Base-by-base conservation (phyloP, 805 yeast species). In the Ogataea thermomethanolica region DNA sequence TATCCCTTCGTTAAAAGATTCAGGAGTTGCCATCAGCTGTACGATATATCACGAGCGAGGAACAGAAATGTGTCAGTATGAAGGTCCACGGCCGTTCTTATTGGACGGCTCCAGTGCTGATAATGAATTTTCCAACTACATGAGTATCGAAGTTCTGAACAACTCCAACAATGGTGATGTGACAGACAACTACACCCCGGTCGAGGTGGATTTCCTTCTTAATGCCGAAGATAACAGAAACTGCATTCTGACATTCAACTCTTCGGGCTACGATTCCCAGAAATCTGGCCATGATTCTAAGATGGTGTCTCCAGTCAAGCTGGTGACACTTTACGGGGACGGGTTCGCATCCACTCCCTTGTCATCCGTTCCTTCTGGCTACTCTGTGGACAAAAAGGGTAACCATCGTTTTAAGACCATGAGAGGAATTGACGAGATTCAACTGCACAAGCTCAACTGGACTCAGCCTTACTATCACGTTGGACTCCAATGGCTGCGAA, bases 401-500 rank as follows among this genome's bases (percentile, higher is more conserved):
- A 61, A 56, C 33, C 62, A 63, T 42, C 42, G 70, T 13, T 79
- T 61, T 63, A 82, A 79, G 58, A 65, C 73, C 43, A 58, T 72
- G 45, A 64, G 66, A 21, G 95, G 95, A 11, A 82, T 87, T 37
- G 78, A 80, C 46, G 71, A 72, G 44, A 53, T 84, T 5, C 77
- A 76, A 37, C 55, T 88, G 42, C 84, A 83, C 59, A 85, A 82
- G 54, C 61, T 82, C 21, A 69, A 73, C 50, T 81, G 87, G 80
- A 66, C 73, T 5, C 68, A 69, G 35, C 52, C 67, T 1, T 53
- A 51, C 6, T 82, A 76, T 53, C 84, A 74, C 48, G 44, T 87
- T 31, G 84, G 81, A 2, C 50, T 87, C 35, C 84, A 84, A 54
- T 87, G 95, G 95, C 66, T 83, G 25, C 95, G 95, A 4, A 71